Evolutionary conservation across 2,329 filamentous ascomycete genomes (phyloP), one percentile per base, ranked within the genome.

Genomic region (Sporothrix sp.): DNA sequence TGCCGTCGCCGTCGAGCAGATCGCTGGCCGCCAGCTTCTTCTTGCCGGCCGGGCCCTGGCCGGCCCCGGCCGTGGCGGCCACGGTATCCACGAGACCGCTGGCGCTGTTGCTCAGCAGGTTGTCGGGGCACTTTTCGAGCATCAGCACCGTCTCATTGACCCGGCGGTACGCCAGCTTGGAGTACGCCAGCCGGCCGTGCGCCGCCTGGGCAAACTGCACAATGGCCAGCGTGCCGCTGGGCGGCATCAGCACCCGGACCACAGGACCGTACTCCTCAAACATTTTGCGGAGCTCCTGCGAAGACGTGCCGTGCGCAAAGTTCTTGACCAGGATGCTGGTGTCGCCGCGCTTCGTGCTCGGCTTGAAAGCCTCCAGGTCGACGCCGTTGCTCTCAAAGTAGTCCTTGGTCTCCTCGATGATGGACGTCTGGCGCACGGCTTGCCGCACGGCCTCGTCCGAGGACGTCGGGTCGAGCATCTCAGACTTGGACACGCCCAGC

Each of bases 371-470:
- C 57, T 96, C 84, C 42, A 98, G 74, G 66, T 97, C 88, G 20
- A 97, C 86, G 32, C 91, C 91, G 57, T 96, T 87, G 39, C 84
- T 78, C 48, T 78, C 74, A 63, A 98, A 95, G 68, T 94, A 98
- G 9, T 84, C 75, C 67, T 96, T 97, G 2, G 89, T 95, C 66
- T 97, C 93, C 68, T 95, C 88, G 52, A 98, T 97, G 58, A 95
- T 80, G 56, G 93, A 54, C 40, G 56, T 97, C 72, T 98, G 93
- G 38, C 91, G 93, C 65, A 96, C 85, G 9, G 93, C 93, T 72
- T 97, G 93, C 71, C 94, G 96, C 52, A 98, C 86, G 39, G 87
- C 91, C 53, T 91, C 89, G 67, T 96, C 89, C 51, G 91, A 82
- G 53, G 87, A 95, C 4, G 91, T 95, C n/a, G 91, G 93, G 68